Percentiles rank a stretch among this genome's conserved stretches.
Evolutionary conservation across 768 basidiomycete species (phyloP).

Genomic region (Baorangia bicolor): DNA sequence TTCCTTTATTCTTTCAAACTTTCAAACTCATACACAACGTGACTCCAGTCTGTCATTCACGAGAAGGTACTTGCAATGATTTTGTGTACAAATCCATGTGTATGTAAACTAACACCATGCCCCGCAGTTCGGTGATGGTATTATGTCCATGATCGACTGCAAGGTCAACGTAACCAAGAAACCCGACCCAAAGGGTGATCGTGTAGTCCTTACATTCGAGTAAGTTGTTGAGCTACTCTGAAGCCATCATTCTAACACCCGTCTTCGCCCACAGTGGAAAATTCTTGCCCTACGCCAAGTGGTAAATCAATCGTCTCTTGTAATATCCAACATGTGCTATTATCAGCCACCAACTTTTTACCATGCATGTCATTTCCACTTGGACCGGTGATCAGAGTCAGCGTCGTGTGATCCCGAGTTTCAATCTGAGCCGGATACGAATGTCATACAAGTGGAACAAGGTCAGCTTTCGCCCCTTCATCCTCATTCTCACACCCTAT

Average conservation of each 20-base stretch:
- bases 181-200: slow-evolving; percentile 75
- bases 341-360: neutral
- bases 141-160: slow-evolving; percentile 90
- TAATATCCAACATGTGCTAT: neutral
- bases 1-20: neutral
- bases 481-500: neutral
- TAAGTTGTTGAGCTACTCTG: slow-evolving; percentile 36
- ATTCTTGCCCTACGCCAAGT: slow-evolving; percentile 71
- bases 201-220: slow-evolving; percentile 79
- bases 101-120: neutral
- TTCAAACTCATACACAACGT: neutral
- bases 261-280: slow-evolving; percentile 53
- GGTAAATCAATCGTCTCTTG: slow-evolving; percentile 39
- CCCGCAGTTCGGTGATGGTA: slow-evolving; percentile 76
- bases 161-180: slow-evolving; percentile 67
- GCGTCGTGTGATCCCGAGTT: slow-evolving; percentile 1
- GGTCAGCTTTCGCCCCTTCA: neutral
- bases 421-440: slow-evolving; percentile 11
- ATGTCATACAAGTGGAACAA: slow-evolving; percentile 3
- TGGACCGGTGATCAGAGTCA: neutral
- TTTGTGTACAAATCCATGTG: neutral
- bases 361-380: slow-evolving; percentile 1
- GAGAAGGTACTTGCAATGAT: slow-evolving; percentile 52
- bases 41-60: slow-evolving; percentile 62
- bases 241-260: neutral